Percentiles rank a stretch among this genome's conserved stretches.
Evolutionary conservation across 2,329 filamentous ascomycete genomes (phyloP).

Genomic region (Ophidiomyces ophidiicola): DNA sequence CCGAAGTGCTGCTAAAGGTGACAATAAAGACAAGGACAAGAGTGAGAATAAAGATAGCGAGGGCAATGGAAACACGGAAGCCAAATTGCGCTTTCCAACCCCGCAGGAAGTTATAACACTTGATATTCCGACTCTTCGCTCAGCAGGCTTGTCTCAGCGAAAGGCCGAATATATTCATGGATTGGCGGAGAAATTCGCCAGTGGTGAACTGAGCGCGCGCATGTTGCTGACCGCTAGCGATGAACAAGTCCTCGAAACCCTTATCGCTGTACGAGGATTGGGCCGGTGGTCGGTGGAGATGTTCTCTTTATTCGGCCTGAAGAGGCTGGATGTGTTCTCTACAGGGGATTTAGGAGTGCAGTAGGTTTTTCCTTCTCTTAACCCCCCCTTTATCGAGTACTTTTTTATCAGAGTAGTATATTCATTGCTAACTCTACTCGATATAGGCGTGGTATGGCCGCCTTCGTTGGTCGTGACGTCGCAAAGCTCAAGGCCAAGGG

Average conservation of each 20-base stretch:
- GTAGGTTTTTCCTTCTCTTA: slow-evolving; percentile 30
- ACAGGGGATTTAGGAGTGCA: slow-evolving; percentile 89
- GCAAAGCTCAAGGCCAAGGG: slow-evolving; percentile 66
- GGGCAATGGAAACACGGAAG: slow-evolving; percentile 1
- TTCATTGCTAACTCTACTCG: slow-evolving; percentile 4
- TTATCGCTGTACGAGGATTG: slow-evolving; percentile 76
- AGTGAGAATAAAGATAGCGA: slow-evolving; percentile 10
- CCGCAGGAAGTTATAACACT: slow-evolving; percentile 58
- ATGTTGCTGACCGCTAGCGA: slow-evolving; percentile 70
- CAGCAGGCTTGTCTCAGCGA: slow-evolving; percentile 78
- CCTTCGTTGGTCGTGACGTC: slow-evolving; percentile 71
- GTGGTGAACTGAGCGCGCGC: slow-evolving; percentile 60
- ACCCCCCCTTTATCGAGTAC: background rate
- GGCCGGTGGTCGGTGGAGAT: slow-evolving; percentile 92
- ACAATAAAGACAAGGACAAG: slow-evolving; percentile 14
- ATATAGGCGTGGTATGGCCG: slow-evolving; percentile 66
- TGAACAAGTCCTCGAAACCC: slow-evolving; percentile 68
- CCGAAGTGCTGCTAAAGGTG: too few relatives aligned
- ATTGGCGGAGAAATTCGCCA: slow-evolving; percentile 66
- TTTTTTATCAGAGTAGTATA: background rate
- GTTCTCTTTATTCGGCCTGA: slow-evolving; percentile 94
- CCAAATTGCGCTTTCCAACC: slow-evolving; percentile 50
- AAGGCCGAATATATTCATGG: slow-evolving; percentile 94
- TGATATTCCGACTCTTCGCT: slow-evolving; percentile 57
- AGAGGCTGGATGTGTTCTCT: slow-evolving; percentile 86